Evolutionary conservation across 306 rosid genomes (phyloP).

Genomic region (Cicer yamashitae): DNA sequence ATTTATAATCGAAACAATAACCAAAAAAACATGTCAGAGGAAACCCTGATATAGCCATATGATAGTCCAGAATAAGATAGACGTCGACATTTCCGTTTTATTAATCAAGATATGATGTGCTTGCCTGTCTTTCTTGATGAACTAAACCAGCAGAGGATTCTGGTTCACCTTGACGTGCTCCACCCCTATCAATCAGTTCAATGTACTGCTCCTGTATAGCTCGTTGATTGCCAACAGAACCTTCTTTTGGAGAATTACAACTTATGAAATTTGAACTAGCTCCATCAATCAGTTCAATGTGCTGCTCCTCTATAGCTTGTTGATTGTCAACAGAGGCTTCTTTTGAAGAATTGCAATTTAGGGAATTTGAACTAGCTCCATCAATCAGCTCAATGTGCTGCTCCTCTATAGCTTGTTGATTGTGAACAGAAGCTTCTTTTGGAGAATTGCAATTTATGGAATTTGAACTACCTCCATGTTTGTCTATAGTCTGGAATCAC

Average conservation of each 20-base stretch:
- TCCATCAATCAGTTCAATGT: not conserved
- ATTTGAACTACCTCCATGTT: slow-evolving; percentile 45
- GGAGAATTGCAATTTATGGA: slow-evolving; percentile 33
- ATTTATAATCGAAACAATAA: slow-evolving; percentile 36
- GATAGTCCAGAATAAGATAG: slow-evolving; percentile 37
- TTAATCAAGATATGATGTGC: slow-evolving; percentile 35
- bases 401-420: slow-evolving; percentile 41
- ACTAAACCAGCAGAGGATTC: slow-evolving; percentile 41
- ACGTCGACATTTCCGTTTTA: slow-evolving; percentile 42
- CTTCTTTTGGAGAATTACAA: slow-evolving; percentile 38
- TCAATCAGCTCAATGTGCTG: slow-evolving; percentile 47
- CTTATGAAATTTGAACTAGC: slow-evolving; percentile 43
- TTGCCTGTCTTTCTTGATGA: slow-evolving; percentile 49
- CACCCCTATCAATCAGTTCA: slow-evolving; percentile 51
- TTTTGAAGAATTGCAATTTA: too few relatives aligned
- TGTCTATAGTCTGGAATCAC: slow-evolving; percentile 51
- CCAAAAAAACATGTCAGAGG: slow-evolving; percentile 23
- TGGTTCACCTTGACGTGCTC: slow-evolving; percentile 42
- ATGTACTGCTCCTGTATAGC: slow-evolving; percentile 42
- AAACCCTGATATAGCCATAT: slow-evolving; percentile 47
- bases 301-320: slow-evolving; percentile 39
- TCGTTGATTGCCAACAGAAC: slow-evolving; percentile 39
- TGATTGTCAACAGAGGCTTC: too few relatives aligned
- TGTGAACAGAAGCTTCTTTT: slow-evolving; percentile 37
- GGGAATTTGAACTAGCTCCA: slow-evolving; percentile 42